A percentile compares a stretch with the other conserved stretches of the same genome.
Evolutionary conservation across 352 stramenopile species (phyloP).

Genomic region (Globisporangium abappressorium): DNA sequence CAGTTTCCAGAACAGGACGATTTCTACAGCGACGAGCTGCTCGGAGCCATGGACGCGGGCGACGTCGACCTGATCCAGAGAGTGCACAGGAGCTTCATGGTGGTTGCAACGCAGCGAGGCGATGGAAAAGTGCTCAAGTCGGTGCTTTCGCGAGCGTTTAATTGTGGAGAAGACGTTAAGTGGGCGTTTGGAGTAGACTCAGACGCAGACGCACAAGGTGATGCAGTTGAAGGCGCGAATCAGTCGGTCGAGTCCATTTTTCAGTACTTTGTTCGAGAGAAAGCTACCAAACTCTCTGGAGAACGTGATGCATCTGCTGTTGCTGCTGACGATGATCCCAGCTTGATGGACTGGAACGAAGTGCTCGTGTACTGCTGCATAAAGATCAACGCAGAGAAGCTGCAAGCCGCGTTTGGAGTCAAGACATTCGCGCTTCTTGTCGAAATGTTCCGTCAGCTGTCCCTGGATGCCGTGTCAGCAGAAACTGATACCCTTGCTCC

Average conservation of each 20-base stretch:
- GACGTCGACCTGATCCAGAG: slow-evolving; percentile 27
- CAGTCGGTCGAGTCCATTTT: slow-evolving; percentile 4
- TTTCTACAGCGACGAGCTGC: slow-evolving; percentile 40
- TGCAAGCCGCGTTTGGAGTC: slow-evolving; percentile 23
- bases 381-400: slow-evolving; percentile 28
- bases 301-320: not conserved
- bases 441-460: slow-evolving; percentile 22
- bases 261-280: slow-evolving; percentile 13
- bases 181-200: slow-evolving; percentile 18
- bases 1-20: slow-evolving; percentile 61
- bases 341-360: slow-evolving; percentile 28
- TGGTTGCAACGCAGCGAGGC: slow-evolving; percentile 19
- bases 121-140: slow-evolving; percentile 12
- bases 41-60: slow-evolving; percentile 31
- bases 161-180: not conserved
- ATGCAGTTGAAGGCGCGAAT: too few species aligned
- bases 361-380: slow-evolving; percentile 34
- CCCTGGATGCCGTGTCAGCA: slow-evolving; percentile 9
- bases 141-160: not conserved
- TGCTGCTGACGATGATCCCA: not conserved
- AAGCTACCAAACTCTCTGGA: too few species aligned
- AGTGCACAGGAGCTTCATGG: slow-evolving; percentile 30
- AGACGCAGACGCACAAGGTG: not conserved
- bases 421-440: slow-evolving; percentile 15
- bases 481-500: not conserved